A percentile compares a stretch with the other conserved stretches of the same genome.
phyloP scores from a whole-genome alignment of 345 rosid genomes.

The Geranium brycei region DNA sequence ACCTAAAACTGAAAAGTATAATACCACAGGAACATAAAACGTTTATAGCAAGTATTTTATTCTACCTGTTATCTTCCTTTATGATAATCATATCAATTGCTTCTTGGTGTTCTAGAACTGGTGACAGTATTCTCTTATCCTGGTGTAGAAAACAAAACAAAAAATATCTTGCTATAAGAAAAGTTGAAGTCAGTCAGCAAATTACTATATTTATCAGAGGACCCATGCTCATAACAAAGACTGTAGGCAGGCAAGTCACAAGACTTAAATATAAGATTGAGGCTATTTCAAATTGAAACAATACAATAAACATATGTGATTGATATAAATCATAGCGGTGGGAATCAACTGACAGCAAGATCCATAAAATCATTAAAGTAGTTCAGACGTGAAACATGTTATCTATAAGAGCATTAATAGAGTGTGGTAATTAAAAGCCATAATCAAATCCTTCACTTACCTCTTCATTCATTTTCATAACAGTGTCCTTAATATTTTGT shows the following conservation, averaged over 20 bases:
- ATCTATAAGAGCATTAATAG: not conserved
- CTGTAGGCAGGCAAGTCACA: not conserved
- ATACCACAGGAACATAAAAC: not conserved
- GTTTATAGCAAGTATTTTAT: not conserved
- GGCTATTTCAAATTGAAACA: not conserved
- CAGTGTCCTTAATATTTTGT: slow-evolving; percentile 47
- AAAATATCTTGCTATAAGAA: slow-evolving; percentile 6
- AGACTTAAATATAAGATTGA: not conserved
- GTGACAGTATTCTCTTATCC: slow-evolving; percentile 44
- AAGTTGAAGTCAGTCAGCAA: not conserved
- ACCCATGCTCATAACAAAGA: not conserved
- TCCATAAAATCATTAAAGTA: not conserved
- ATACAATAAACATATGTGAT: not conserved
- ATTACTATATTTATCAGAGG: not conserved
- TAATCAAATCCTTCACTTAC: slow-evolving; percentile 23
- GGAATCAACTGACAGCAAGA: not conserved
- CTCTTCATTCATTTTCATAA: slow-evolving; percentile 49
- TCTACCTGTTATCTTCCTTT: slow-evolving; percentile 31
- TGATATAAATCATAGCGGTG: not conserved
- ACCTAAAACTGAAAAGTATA: not conserved
- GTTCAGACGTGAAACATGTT: not conserved
- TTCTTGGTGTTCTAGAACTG: slow-evolving; percentile 27
- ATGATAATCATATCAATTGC: slow-evolving; percentile 15
- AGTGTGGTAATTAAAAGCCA: slow-evolving; percentile 5
- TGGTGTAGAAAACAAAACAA: slow-evolving; percentile 18